These are phyloP conservation scores for Trametes punicea DNA, from an alignment of 768 basidiomycete species.

Conservation along the genomic window DNA sequence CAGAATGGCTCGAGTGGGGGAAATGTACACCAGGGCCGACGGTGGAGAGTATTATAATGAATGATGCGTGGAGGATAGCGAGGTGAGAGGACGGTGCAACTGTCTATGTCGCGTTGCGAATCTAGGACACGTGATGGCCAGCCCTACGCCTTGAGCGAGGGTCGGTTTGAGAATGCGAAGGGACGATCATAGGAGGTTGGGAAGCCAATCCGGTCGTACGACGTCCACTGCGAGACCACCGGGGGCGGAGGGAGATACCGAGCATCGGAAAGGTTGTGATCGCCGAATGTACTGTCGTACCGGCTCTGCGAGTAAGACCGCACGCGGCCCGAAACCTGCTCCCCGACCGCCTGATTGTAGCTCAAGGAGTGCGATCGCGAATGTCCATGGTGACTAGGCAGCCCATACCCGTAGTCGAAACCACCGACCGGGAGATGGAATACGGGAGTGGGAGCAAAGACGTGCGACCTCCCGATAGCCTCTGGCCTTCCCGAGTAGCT, in stretches of 20 bases:
- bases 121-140: constrained; percentile 16
- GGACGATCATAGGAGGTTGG: constrained; percentile 27
- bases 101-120: constrained; percentile 26
- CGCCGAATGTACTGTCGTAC: constrained; percentile 51
- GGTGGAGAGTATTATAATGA: constrained; percentile 25
- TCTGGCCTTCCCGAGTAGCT: constrained; percentile 23
- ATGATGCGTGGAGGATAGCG: constrained; percentile 19
- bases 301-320: constrained; percentile 60
- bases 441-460: constrained; percentile 7
- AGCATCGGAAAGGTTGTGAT: constrained; percentile 41
- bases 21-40: constrained; percentile 23
- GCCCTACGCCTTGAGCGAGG: constrained; percentile 28
- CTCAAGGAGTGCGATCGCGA: constrained; percentile 57
- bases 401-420: constrained; percentile 24
- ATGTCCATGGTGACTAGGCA: constrained; percentile 34
- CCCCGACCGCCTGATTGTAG: constrained; percentile 48
- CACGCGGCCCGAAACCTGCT: constrained; percentile 43
- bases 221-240: constrained; percentile 42
- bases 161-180: constrained; percentile 22
- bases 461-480: background rate
- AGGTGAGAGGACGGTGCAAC: constrained; percentile 19
- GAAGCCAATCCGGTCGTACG: constrained; percentile 31
- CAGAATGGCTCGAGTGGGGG: constrained; percentile 26
- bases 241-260: constrained; percentile 39
- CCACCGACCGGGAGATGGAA: constrained; percentile 13